Percentiles rank a stretch among this genome's conserved stretches.
Conservation (phyloP, 805 yeast species). For the Metschnikowia amazonensis region DNA sequence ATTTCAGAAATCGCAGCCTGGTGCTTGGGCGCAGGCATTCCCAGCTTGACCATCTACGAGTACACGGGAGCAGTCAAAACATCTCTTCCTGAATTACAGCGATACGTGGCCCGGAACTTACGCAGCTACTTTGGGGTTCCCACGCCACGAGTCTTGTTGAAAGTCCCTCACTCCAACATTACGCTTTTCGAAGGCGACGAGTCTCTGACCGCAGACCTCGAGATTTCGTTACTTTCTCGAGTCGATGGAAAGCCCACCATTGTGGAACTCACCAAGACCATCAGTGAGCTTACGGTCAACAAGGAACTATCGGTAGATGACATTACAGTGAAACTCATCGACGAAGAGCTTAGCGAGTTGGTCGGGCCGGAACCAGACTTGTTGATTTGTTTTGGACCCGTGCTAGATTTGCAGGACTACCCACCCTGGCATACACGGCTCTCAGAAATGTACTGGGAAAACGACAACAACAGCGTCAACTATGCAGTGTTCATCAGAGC, state of each 20-base stretch:
- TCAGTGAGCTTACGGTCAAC: constrained; percentile 67
- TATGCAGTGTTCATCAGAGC: constrained; percentile 84
- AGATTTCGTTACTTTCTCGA: constrained; percentile 61
- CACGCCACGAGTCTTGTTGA: constrained; percentile 59
- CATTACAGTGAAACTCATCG: constrained; percentile 70
- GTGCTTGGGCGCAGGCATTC: constrained; percentile 87
- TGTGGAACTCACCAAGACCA: constrained; percentile 80
- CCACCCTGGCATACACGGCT: constrained; percentile 98
- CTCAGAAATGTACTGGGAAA: constrained; percentile 87
- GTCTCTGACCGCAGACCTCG: constrained; percentile 43
- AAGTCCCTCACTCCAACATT: constrained; percentile 63
- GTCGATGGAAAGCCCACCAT: constrained; percentile 89
- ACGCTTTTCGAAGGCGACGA: constrained; percentile 30
- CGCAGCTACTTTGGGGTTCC: constrained; percentile 71
- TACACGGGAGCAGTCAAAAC: constrained; percentile 56
- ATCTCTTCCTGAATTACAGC: constrained; percentile 47
- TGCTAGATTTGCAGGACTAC: constrained; percentile 83
- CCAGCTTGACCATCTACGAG: constrained; percentile 71
- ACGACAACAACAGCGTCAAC: constrained; percentile 73
- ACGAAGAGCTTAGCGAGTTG: constrained; percentile 65
- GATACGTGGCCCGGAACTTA: constrained; percentile 55
- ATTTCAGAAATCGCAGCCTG: constrained; percentile 78
- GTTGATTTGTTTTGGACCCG: constrained; percentile 79
- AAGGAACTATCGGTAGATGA: constrained; percentile 61
- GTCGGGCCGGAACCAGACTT: constrained; percentile 94